phyloP scores from a whole-genome alignment of 148 eudicot genomes.

The Nepenthes mirabilis region DNA sequence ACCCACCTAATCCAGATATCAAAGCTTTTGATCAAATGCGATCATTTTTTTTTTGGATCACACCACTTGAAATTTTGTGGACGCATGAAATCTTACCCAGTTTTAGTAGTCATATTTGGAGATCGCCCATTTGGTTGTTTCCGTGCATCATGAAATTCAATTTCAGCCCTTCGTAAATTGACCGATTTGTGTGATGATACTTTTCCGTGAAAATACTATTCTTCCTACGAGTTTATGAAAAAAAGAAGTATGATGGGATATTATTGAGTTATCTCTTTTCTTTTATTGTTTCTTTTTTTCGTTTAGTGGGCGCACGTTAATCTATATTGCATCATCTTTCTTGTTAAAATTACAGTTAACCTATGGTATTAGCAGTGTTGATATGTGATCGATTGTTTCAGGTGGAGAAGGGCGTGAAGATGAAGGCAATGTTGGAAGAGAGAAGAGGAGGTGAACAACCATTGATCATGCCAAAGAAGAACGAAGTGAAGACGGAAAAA shows the following conservation, averaged over 20 bases:
- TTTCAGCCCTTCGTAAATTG: too few relatives aligned
- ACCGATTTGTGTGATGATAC: not conserved
- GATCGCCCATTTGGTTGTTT: too few relatives aligned
- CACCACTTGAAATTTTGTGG: too few relatives aligned
- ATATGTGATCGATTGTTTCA: not conserved
- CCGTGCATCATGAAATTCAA: too few relatives aligned
- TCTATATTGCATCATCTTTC: constrained; percentile 2
- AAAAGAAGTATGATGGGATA: too few relatives aligned
- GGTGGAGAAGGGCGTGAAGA: constrained; percentile 55
- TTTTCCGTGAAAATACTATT: not conserved
- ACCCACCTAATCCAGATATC: not conserved
- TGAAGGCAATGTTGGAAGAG: constrained; percentile 69
- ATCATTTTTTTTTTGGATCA: not conserved
- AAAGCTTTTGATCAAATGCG: not conserved
- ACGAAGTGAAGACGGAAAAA: constrained; percentile 26
- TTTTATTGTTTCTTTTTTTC: too few relatives aligned
- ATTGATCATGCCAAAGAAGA: constrained; percentile 8
- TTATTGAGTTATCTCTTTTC: too few relatives aligned
- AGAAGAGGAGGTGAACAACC: constrained; percentile 6
- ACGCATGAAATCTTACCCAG: too few relatives aligned
- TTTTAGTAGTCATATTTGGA: too few relatives aligned
- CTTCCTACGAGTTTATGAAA: too few relatives aligned
- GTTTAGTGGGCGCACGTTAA: too few relatives aligned
- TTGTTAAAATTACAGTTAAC: not conserved
- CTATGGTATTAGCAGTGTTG: not conserved